Evolutionary conservation across 805 yeast species (phyloP), one percentile per base, ranked within the genome.

Genomic region (Zygosaccharomyces bisporus): DNA sequence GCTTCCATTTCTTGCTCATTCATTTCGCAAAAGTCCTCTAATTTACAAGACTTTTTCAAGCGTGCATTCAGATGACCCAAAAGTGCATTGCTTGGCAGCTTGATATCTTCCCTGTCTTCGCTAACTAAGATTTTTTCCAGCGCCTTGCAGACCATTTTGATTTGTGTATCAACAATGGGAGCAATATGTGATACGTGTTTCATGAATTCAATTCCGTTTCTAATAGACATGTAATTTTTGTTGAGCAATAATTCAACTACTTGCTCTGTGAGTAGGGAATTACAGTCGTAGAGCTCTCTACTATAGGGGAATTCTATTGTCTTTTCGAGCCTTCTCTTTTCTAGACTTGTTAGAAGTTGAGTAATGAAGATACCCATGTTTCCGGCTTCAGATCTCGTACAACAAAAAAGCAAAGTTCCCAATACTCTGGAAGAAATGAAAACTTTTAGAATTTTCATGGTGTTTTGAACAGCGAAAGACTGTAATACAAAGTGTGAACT

Each of bases 101-200:
- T 84, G 54, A 90, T 73, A 63, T 90, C 98, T 43, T 86, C 90
- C 51, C 97, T 75, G 3, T 66, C 58, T 50, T 90, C 97, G 0
- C 61, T 56, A 4, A 61, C 49, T 6, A 77, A 57, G 16, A 85
- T 76, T 1, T 56, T 53, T 23, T 76, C 72, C 25, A 90, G 67
- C 8, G 71, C 63, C 4, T 61, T 66, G 6, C 73, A 62, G 1
- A 89, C 57, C 5, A 57, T 45, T 43, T 76, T 79, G 25, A 88
- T 81, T 45, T 86, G 90, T 21, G 75, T 80, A 41, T 79, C 80
- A 10, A 86, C 75, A 8, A 73, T 67, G 0, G 96, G 95, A 58
- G 79, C 88, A 12, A 75, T 72, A 2, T 74, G 73, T 14, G 82
- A 65, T 34, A 83, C 64, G 52, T 79, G 80, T 58, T 83, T 86